Conservation (phyloP, 805 yeast species). For the Wickerhamomyces mucosus region DNA sequence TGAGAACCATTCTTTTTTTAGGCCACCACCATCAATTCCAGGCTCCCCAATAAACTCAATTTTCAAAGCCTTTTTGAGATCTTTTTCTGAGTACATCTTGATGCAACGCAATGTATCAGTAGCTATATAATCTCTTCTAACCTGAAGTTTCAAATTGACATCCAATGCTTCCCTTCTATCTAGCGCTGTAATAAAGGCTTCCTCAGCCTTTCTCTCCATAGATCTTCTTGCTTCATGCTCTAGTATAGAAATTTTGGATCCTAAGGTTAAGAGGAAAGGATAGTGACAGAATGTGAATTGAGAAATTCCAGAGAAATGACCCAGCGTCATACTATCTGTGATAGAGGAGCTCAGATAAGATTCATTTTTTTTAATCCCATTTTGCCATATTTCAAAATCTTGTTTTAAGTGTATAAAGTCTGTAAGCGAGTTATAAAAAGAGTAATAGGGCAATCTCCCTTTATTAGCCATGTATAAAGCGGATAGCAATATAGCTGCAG, state of each 20-base stretch:
- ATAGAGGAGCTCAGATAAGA: constrained; percentile 4
- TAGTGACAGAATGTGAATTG: constrained; percentile 65
- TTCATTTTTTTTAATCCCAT: constrained; percentile 17
- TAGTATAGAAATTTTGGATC: constrained; percentile 69
- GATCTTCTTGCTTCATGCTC: constrained; percentile 73
- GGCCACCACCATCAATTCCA: constrained; percentile 94
- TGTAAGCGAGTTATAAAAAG: constrained; percentile 70
- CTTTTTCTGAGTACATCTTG: constrained; percentile 38
- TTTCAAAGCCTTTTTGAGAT: constrained; percentile 63
- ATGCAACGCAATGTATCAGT: constrained; percentile 67
- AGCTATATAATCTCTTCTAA: constrained; percentile 58
- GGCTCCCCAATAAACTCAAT: constrained; percentile 83
- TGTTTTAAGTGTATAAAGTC: constrained; percentile 69
- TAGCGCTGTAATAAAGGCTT: constrained; percentile 71
- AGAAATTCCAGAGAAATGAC: constrained; percentile 6
- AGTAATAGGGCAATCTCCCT: constrained; percentile 11
- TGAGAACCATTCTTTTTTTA: constrained; percentile 89
- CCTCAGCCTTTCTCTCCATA: constrained; percentile 84
- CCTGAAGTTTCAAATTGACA: constrained; percentile 57
- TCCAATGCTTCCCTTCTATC: constrained; percentile 53
- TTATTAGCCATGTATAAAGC: constrained; percentile 47
- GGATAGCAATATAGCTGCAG: constrained; percentile 53
- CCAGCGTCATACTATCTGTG: background rate
- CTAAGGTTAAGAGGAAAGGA: constrained; percentile 75
- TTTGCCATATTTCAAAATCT: constrained; percentile 83